Base-by-base conservation (phyloP, 345 rosid species). In the Arabidopsis suecica region DNA sequence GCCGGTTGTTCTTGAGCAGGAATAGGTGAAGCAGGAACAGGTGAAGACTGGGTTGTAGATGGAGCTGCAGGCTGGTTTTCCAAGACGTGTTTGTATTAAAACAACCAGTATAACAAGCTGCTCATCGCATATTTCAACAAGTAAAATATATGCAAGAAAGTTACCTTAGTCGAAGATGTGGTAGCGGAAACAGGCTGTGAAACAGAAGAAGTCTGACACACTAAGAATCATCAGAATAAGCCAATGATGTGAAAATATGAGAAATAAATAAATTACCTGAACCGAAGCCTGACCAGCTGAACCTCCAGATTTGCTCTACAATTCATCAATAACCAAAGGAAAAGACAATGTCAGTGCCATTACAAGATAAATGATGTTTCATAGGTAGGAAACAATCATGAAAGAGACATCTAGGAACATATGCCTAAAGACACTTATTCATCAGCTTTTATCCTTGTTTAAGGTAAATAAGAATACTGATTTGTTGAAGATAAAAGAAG, bases 301-400 rank as follows among this genome's bases (percentile, higher is more conserved):
- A 65, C 90, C 80, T 34, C 73, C 74, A 16, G 88, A 68, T 76
- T 91, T 91, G 81, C 88, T 93, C 98, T 92, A 86, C 79, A 69
- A 54, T 69, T 73, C 49, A 74, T 47, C 62, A 61, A 61, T 55
- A 65, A 65, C 12, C 59, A 80, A 51, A 64, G 25, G 18, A 20
- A 69, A 65, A 37, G 57, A 65, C 34, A 79, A 49, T 20, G 28
- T 79, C 55, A 69, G 66, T 61, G 47, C 33, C 36, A 60, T 54
- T 2, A 67, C 3, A 40, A 42, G 63, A 18, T 65, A 59, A 53
- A 23, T 25, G 4, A 28, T 49, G 36, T 65, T 22, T 49, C 68
- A 57, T 1, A 58, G 40, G 9, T 47, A 56, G 18, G 6, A 8
- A 48, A 12, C 10, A 55, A 34, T 36, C 34, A 63, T 23, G 47